Base-by-base conservation (phyloP, 139 green algal species). In the Chlorokybus atmophyticus region DNA sequence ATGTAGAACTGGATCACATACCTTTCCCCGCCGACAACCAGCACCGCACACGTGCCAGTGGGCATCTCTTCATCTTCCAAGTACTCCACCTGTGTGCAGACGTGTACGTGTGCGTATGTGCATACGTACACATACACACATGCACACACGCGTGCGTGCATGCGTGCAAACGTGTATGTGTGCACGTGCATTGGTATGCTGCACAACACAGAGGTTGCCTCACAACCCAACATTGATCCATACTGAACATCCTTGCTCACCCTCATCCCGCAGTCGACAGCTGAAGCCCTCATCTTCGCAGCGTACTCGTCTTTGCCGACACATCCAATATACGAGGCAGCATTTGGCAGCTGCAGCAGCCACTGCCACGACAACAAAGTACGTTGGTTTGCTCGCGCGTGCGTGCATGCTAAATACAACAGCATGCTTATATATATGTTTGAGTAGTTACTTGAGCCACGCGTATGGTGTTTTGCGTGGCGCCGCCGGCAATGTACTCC, bases 401-500 rank as follows among this genome's bases (percentile, higher is more conserved):
- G n/a, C n/a, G n/a, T n/a, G n/a, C n/a, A n/a, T n/a, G n/a, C n/a
- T n/a, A n/a, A n/a, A n/a, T n/a, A n/a, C n/a, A 6, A 23, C 44
- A 6, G 44, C 17, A 55, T 17, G 23, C 25, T 55, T 17, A 48
- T 19, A 23, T 23, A 48, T 8, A 59, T n/a, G 17, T 23, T n/a
- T 55, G 8, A 56, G 54, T 24, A 57, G 26, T 28, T 40, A 70
- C 62, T 32, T 70, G 62, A 27, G 84, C 85, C n/a, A 98, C 74
- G 27, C 91, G 82, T 29, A 93, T 93, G 31, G 75, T 82, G 78
- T 98, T 98, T 67, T 98, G 91, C 14, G 91, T 97, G 31, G 91
- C 91, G 24, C 91, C 91, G 29, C 91, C 91, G 6, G 91, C 82
- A 54, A 97, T 94, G 78, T 96, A 98, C 76, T 96, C 84, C 1